Percentiles rank a stretch among this genome's conserved stretches.
Conservation (phyloP, 495 filamentous ascomycete genomes). For the Astrothelium subdiscretum region DNA sequence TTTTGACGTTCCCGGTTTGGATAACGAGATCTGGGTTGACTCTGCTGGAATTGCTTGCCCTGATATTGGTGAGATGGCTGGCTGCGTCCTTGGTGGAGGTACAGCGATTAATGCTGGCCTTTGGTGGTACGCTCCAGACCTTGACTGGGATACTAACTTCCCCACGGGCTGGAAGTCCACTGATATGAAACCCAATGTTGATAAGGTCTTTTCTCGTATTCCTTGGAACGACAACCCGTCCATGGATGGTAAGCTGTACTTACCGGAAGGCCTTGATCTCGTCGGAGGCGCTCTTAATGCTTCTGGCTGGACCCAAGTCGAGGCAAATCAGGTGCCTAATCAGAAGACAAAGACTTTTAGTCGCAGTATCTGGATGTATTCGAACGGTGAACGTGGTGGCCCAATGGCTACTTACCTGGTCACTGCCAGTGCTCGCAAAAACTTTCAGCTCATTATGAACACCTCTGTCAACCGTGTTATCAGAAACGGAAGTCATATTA, state of each 20-base stretch:
- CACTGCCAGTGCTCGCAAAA: slow-evolving; percentile 43
- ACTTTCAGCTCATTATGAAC: slow-evolving; percentile 58
- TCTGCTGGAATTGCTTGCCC: slow-evolving; percentile 52
- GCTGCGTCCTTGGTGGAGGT: slow-evolving; percentile 66
- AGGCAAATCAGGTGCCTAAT: slow-evolving; percentile 47
- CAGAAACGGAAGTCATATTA: slow-evolving; percentile 47
- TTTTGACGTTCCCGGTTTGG: slow-evolving; percentile 72
- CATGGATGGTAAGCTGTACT: slow-evolving; percentile 54
- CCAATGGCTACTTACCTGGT: slow-evolving; percentile 65
- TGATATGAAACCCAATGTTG: slow-evolving; percentile 47
- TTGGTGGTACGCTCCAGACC: slow-evolving; percentile 44
- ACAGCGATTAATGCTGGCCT: slow-evolving; percentile 62
- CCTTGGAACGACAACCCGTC: slow-evolving; percentile 59
- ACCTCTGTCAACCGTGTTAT: slow-evolving; percentile 55
- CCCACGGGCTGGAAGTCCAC: slow-evolving; percentile 58
- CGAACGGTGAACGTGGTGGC: slow-evolving; percentile 54
- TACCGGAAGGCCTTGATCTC: slow-evolving; percentile 53
- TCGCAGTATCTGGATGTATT: slow-evolving; percentile 59
- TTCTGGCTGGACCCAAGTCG: slow-evolving; percentile 51
- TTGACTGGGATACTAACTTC: slow-evolving; percentile 66
- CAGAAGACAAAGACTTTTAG: slow-evolving; percentile 56
- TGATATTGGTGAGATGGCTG: slow-evolving; percentile 62
- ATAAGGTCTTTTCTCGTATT: slow-evolving; percentile 54
- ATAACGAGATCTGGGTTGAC: slow-evolving; percentile 56
- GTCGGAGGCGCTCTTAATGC: slow-evolving; percentile 43